These are phyloP conservation scores for Lunasporangiospora selenospora DNA, from an alignment of 192 early-diverging fungal species.

Conservation along the genomic window DNA sequence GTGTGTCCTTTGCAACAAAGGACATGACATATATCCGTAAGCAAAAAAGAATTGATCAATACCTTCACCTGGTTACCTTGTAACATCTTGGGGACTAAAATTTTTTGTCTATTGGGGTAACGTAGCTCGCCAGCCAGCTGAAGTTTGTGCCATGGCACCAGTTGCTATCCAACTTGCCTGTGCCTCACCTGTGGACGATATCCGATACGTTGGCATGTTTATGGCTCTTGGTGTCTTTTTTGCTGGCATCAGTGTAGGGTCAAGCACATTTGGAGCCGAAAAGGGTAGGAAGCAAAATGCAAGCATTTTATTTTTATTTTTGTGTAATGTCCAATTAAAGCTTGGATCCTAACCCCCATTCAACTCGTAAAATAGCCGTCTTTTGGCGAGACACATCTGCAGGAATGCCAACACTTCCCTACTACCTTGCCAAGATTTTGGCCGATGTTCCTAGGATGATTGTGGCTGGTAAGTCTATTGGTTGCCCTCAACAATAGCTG, in stretches of 20 bases:
- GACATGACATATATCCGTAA: constrained; percentile 58
- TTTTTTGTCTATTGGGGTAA: background rate
- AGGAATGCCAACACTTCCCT: constrained; percentile 66
- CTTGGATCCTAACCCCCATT: too few relatives aligned
- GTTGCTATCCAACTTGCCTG: constrained; percentile 26
- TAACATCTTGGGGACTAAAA: background rate
- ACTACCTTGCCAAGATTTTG: constrained; percentile 63
- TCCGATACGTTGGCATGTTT: constrained; percentile 58
- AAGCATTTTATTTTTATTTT: background rate
- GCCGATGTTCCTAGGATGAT: constrained; percentile 67
- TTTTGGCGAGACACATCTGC: constrained; percentile 66
- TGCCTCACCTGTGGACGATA: constrained; percentile 24
- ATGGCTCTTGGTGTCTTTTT: constrained; percentile 62
- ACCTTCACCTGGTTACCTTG: too few relatives aligned
- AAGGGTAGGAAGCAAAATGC: constrained; percentile 8
- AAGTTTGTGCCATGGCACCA: constrained; percentile 55
- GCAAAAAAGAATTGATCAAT: background rate
- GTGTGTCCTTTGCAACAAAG: constrained; percentile 54
- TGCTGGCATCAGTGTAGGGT: constrained; percentile 61
- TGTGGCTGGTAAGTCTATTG: constrained; percentile 42
- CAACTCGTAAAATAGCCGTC: constrained; percentile 59
- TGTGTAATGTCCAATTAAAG: too few relatives aligned
- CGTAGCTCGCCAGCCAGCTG: constrained; percentile 32
- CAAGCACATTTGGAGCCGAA: constrained; percentile 68
- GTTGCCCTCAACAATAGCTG: background rate